Base-by-base conservation (phyloP, 139 green algal species). In the Eudorina sp. region DNA sequence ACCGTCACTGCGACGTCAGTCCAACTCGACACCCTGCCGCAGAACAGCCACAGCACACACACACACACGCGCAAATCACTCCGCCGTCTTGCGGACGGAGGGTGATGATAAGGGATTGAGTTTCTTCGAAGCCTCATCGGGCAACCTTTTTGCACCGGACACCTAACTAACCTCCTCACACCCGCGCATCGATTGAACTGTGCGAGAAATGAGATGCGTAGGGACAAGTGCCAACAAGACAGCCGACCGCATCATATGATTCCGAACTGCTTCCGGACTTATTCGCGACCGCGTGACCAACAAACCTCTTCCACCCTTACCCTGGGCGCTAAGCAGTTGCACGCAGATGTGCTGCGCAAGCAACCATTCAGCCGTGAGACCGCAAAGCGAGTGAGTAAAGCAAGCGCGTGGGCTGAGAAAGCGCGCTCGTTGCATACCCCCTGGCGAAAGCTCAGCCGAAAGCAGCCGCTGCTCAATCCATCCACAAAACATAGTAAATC, bases 141-240 rank as follows among this genome's bases (percentile, higher is more conserved):
- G 40, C 40, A 55, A 36, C 38, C 3, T 16, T 34, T 51, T 18
- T 16, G 40, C 27, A 58, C 5, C 0, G 14, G 70, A 79, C n/a
- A 41, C 38, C 38, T 9, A 34, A 55, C 43, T 58, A 79, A 19
- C 41, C 34, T 36, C 70, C 19, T 34, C 36, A 76, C 70, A 79
- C 70, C 38, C 70, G 7, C 70, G 70, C 70, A 79, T 79, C 70
- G 55, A n/a, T 79, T 79, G 55, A 19, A 58, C 40, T 79, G 43
- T 38, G 70, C 38, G 40, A 53, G 21, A 53, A 34, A 55, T 58
- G 40, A 53, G 70, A 79, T 79, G 70, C 70, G 43, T 23, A 53
- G 19, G 70, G 40, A 8, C 43, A 51, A 76, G 31, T 48, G 68
- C 36, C 68, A 79, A 55, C 38, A 55, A 79, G 18, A 53, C 70